Evolutionary conservation across 2,329 filamentous ascomycete species (phyloP).

Genomic region (Colletotrichum nymphaeae): DNA sequence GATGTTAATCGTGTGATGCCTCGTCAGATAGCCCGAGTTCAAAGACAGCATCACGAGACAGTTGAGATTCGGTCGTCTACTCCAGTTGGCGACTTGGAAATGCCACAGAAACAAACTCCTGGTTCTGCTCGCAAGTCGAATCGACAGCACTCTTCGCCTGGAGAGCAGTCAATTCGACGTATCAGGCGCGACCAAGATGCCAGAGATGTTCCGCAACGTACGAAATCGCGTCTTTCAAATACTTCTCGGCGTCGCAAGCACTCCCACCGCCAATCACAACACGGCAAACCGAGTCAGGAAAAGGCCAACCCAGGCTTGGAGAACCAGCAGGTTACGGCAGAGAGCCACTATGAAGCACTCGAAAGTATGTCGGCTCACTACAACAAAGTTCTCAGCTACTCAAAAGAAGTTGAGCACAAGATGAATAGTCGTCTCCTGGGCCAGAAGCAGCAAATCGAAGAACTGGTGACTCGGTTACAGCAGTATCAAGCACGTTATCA

Average conservation of each 20-base stretch:
- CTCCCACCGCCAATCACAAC: neutral
- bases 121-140: neutral
- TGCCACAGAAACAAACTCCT: neutral
- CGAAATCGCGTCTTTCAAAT: constrained; percentile 5
- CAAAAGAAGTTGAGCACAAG: neutral
- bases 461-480: neutral
- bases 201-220: neutral
- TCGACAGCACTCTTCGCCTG: neutral
- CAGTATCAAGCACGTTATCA: neutral
- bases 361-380: constrained; percentile 12
- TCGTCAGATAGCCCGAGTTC: neutral
- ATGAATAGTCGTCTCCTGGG: neutral
- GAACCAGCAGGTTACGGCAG: neutral
- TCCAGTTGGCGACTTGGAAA: constrained; percentile 19
- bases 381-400: constrained; percentile 18
- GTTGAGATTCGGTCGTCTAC: neutral
- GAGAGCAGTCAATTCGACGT: neutral
- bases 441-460: neutral
- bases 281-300: neutral
- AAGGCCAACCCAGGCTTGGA: neutral
- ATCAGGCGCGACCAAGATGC: neutral
- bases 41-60: neutral
- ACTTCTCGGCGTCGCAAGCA: neutral
- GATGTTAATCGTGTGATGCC: neutral
- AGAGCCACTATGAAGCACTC: constrained; percentile 11